Evolutionary conservation across 1,284 basidiomycete genomes (phyloP), one percentile per base, ranked within the genome.

Genomic region (Malassezia vespertilionis): DNA sequence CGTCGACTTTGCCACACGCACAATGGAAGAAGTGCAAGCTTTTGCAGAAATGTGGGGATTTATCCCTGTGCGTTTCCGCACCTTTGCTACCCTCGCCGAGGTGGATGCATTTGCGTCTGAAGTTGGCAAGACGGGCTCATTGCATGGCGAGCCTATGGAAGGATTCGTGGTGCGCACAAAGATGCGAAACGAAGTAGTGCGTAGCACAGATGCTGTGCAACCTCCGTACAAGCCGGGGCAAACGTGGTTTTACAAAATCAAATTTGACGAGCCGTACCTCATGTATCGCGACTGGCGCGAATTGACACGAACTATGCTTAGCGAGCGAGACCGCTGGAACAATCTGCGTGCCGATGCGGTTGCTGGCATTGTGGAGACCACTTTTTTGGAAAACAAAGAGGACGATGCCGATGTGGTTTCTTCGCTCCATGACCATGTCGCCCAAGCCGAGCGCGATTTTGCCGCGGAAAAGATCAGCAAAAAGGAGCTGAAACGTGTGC

Each of bases 221-320:
- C 66, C 67, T 2, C 65, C 67, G 0, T 70, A 70, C 39, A 21
- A n/a, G 1, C 46, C 81, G 0, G 84, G 84, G 12, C 81, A 85
- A 5, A 82, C 86, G 0, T 93, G 96, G 76, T 96, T 99, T 77
- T 97, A 95, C 81, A 97, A 99, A 72, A 79, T 97, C 74, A 97
- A 99, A 72, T 97, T 95, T 71, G 89, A 96, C 72, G 88, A 97
- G 69, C 91, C 91, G 0, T 97, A 97, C 70, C 81, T 96, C 75
- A 91, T 93, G 81, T 96, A 96, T 73, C 82, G 93, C 40, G 86
- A 95, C 69, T 97, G 89, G 89, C 77, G 93, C 44, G 93, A 97
- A 72, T 77, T 91, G 40, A 96, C 93, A 6, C 84, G 87, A 64
- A 74, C 71, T 15, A 68, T 70, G 58, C 40, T 69, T 20, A 48